phyloP scores from a whole-genome alignment of 176 grass and related monocot species.

The Lolium perenne region DNA sequence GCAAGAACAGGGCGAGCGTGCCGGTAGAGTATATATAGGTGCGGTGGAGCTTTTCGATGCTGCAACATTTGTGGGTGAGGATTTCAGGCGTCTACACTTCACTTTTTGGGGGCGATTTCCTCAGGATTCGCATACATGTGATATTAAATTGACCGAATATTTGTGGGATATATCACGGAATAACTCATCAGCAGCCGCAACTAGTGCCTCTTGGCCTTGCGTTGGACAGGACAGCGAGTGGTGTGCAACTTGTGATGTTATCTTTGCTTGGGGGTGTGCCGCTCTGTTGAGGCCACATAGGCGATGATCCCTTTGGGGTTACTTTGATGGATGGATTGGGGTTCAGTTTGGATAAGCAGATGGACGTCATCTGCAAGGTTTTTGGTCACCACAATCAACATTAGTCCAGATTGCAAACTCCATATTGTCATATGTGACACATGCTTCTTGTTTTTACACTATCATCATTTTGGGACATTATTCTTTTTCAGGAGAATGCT shows the following conservation, averaged over 20 bases:
- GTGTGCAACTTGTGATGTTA: slow-evolving; percentile 45
- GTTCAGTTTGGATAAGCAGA: slow-evolving; percentile 14
- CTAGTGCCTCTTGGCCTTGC: background rate
- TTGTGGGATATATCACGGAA: slow-evolving; percentile 27
- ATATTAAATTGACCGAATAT: slow-evolving; percentile 47
- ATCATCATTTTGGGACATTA: too few species aligned
- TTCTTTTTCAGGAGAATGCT: too few species aligned
- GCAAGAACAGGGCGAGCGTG: slow-evolving; percentile 38
- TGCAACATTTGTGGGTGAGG: slow-evolving; percentile 35
- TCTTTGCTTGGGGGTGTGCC: slow-evolving; percentile 36
- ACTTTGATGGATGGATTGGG: background rate
- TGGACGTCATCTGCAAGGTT: background rate
- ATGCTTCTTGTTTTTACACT: background rate
- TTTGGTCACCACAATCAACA: background rate
- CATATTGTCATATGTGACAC: background rate
- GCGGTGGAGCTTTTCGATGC: background rate
- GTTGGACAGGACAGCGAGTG: slow-evolving; percentile 11
- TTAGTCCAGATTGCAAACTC: background rate
- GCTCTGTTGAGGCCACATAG: slow-evolving; percentile 47
- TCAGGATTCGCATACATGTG: slow-evolving; percentile 41
- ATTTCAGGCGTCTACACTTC: background rate
- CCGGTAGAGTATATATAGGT: slow-evolving; percentile 54
- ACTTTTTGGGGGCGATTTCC: background rate
- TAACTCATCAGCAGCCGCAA: background rate
- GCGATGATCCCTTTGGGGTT: slow-evolving; percentile 16